Conservation (phyloP, 176 grass and related monocot genomes). For the Zoysia japonica region DNA sequence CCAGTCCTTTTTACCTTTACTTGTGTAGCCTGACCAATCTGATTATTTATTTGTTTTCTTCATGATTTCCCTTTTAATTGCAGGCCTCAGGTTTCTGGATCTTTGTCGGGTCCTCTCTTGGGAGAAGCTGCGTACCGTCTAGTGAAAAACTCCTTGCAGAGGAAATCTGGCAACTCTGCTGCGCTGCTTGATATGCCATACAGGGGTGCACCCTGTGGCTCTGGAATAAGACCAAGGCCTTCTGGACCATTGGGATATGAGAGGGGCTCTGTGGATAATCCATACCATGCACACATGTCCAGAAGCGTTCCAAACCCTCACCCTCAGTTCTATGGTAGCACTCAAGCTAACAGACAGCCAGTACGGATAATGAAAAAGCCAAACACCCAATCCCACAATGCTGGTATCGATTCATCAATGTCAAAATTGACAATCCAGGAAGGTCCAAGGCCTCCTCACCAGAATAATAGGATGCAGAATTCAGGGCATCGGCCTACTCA, state of each 20-base stretch:
- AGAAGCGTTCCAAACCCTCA: constrained; percentile 52
- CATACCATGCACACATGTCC: constrained; percentile 36
- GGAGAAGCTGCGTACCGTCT: constrained; percentile 90
- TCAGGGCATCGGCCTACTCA: constrained; percentile 42
- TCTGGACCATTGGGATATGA: constrained; percentile 67
- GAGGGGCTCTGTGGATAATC: constrained; percentile 56
- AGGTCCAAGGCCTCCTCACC: constrained; percentile 40
- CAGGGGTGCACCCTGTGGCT: constrained; percentile 44
- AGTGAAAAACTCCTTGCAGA: constrained; percentile 90
- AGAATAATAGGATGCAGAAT: constrained; percentile 49
- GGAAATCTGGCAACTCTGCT: constrained; percentile 61
- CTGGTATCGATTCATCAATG: constrained; percentile 54
- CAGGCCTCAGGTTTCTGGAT: constrained; percentile 83
- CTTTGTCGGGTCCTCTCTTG: constrained; percentile 77
- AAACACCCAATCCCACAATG: constrained; percentile 42
- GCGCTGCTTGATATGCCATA: constrained; percentile 68
- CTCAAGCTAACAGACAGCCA: constrained; percentile 59
- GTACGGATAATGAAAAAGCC: constrained; percentile 49
- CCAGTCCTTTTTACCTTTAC: too few relatives aligned
- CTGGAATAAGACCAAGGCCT: constrained; percentile 56
- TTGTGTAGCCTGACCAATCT: neutral
- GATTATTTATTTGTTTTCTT: neutral
- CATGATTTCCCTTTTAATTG: constrained; percentile 22
- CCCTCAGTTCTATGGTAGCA: constrained; percentile 54
- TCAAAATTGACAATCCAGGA: constrained; percentile 64